phyloP scores from a whole-genome alignment of 306 rosid species.

The Trichosanthes truncata region DNA sequence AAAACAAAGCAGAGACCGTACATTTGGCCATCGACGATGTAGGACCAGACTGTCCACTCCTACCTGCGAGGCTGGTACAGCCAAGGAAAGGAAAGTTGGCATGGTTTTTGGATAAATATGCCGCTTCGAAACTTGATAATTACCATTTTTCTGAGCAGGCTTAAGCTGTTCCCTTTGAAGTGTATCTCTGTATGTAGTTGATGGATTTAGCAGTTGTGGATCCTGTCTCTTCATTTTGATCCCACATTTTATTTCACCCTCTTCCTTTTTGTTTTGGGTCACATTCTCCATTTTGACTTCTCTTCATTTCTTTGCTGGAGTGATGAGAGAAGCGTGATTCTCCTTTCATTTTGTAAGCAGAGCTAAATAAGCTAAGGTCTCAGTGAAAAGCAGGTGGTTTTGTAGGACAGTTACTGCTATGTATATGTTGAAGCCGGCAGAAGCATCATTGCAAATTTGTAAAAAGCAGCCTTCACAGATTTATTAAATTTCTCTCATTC shows the following conservation, averaged over 20 bases:
- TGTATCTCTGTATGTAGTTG: slow-evolving; percentile 57
- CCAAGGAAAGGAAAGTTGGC: slow-evolving; percentile 67
- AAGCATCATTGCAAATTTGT: background rate
- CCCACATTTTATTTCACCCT: slow-evolving; percentile 18
- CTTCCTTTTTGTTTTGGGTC: slow-evolving; percentile 13
- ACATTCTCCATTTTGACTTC: slow-evolving; percentile 31
- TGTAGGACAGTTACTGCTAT: slow-evolving; percentile 3
- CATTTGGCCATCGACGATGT: slow-evolving; percentile 48
- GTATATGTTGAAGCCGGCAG: slow-evolving; percentile 8
- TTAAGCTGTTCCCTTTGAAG: slow-evolving; percentile 7
- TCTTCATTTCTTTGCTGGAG: slow-evolving; percentile 30
- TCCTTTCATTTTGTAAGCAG: slow-evolving; percentile 40
- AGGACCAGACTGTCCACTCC: slow-evolving; percentile 34
- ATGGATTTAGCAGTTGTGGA: slow-evolving; percentile 32
- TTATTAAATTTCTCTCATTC: background rate
- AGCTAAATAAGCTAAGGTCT: slow-evolving; percentile 36
- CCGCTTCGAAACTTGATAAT: slow-evolving; percentile 72
- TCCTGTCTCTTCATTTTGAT: slow-evolving; percentile 14
- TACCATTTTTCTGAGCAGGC: slow-evolving; percentile 43
- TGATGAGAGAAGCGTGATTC: slow-evolving; percentile 36
- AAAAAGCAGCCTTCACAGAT: background rate
- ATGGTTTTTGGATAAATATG: slow-evolving; percentile 87
- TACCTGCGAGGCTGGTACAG: slow-evolving; percentile 73
- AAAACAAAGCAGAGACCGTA: slow-evolving; percentile 68
- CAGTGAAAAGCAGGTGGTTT: background rate